These are phyloP conservation scores for Platanthera guangdongensis DNA, from an alignment of 106 monocot genomes.

Conservation along the genomic window DNA sequence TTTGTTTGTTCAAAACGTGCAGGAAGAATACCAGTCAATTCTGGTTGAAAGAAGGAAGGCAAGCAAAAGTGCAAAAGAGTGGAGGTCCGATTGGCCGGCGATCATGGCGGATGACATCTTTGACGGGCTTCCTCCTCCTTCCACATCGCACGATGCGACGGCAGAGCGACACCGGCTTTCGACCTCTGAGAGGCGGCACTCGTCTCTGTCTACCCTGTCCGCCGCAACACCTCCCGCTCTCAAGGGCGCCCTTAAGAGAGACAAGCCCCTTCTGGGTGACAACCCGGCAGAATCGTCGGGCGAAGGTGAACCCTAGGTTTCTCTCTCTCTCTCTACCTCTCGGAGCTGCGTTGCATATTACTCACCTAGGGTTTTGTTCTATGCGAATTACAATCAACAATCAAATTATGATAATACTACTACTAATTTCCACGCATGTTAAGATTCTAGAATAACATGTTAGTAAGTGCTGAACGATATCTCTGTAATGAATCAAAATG, in stretches of 20 bases:
- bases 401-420: too few relatives aligned
- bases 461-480: too few relatives aligned
- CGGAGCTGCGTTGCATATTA: background rate
- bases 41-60: too few relatives aligned
- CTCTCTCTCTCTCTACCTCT: background rate
- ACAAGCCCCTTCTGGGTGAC: background rate
- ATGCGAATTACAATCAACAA: background rate
- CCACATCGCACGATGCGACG: background rate
- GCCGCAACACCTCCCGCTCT: conserved; percentile 5
- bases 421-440: too few relatives aligned
- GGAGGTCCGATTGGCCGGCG: background rate
- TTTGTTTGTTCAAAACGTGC: too few relatives aligned
- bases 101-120: conserved; percentile 17
- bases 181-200: background rate
- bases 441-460: too few relatives aligned
- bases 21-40: too few relatives aligned
- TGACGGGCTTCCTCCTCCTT: conserved; percentile 22
- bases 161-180: background rate
- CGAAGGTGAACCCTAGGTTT: conserved; percentile 26
- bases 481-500: too few relatives aligned
- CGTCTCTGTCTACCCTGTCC: background rate
- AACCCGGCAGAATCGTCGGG: conserved; percentile 9
- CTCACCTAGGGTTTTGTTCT: conserved; percentile 4
- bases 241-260: conserved; percentile 12
- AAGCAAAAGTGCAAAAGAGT: background rate